A percentile compares a stretch with the other conserved stretches of the same genome.
Conservation (phyloP, 805 yeast genomes). For the Dipodascus albidus region DNA sequence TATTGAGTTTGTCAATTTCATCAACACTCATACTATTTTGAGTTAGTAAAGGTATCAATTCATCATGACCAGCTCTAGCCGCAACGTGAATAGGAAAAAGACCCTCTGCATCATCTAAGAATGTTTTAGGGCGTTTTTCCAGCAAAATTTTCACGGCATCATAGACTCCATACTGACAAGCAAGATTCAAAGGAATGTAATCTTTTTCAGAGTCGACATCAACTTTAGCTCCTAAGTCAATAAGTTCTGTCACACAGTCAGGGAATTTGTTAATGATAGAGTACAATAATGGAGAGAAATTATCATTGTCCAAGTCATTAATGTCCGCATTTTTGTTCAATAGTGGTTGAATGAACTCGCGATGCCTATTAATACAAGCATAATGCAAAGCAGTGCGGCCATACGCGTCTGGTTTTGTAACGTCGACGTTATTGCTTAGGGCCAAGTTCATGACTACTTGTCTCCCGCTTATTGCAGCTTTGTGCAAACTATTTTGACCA, state of each 20-base stretch:
- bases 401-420: conserved; percentile 25
- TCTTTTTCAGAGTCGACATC: conserved; percentile 29
- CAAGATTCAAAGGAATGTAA: conserved; percentile 61
- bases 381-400: conserved; percentile 83
- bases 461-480: conserved; percentile 31
- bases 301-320: conserved; percentile 30
- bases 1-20: conserved; percentile 70
- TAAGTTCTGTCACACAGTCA: conserved; percentile 38
- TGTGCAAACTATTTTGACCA: conserved; percentile 67
- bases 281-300: conserved; percentile 65
- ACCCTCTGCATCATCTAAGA: conserved; percentile 69
- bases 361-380: conserved; percentile 48
- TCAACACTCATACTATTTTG: conserved; percentile 56
- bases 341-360: conserved; percentile 32
- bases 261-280: conserved; percentile 63
- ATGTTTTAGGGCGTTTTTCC: conserved; percentile 27
- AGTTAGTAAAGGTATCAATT: conserved; percentile 51
- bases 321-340: conserved; percentile 29
- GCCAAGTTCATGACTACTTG: conserved; percentile 22
- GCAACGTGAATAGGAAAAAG: conserved; percentile 78
- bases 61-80: conserved; percentile 69
- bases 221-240: conserved; percentile 34
- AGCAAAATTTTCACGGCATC: conserved; percentile 57
- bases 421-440: conserved; percentile 19
- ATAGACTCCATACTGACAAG: conserved; percentile 75